Percentiles rank a stretch among this genome's conserved stretches.
phyloP scores from a whole-genome alignment of 306 rosid species.

The Purshia tridentata region DNA sequence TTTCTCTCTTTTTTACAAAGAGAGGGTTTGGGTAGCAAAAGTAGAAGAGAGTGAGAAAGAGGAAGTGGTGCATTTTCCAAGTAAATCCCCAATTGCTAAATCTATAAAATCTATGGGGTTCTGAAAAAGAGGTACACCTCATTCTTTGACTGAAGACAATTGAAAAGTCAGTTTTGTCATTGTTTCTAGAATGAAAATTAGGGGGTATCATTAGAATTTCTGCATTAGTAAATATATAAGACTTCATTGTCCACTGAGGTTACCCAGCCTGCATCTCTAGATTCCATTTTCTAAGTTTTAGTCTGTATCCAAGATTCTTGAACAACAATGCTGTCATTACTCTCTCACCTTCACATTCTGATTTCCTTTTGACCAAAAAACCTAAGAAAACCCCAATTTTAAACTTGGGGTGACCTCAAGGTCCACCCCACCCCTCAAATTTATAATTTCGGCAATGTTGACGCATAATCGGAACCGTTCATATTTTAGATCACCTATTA shows the following conservation, averaged over 20 bases:
- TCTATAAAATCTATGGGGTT: constrained; percentile 5
- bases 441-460: too few relatives aligned
- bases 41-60: neutral
- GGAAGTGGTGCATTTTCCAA: constrained; percentile 35
- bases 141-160: constrained; percentile 14
- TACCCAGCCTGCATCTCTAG: constrained; percentile 9
- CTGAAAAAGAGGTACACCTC: constrained; percentile 22
- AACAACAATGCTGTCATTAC: constrained; percentile 16
- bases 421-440: too few relatives aligned
- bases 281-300: neutral
- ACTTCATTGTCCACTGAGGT: neutral
- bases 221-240: neutral
- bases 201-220: too few relatives aligned
- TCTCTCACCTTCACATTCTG: neutral
- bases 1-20: constrained; percentile 13
- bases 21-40: neutral
- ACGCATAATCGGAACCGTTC: too few relatives aligned
- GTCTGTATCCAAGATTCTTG: neutral
- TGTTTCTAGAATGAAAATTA: neutral
- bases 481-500: too few relatives aligned
- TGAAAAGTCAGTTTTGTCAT: neutral
- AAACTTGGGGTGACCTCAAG: too few relatives aligned
- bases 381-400: neutral
- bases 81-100: constrained; percentile 20
- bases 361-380: neutral